These are phyloP conservation scores for Gossypium turneri DNA, from an alignment of 345 rosid species.

Conservation along the genomic window DNA sequence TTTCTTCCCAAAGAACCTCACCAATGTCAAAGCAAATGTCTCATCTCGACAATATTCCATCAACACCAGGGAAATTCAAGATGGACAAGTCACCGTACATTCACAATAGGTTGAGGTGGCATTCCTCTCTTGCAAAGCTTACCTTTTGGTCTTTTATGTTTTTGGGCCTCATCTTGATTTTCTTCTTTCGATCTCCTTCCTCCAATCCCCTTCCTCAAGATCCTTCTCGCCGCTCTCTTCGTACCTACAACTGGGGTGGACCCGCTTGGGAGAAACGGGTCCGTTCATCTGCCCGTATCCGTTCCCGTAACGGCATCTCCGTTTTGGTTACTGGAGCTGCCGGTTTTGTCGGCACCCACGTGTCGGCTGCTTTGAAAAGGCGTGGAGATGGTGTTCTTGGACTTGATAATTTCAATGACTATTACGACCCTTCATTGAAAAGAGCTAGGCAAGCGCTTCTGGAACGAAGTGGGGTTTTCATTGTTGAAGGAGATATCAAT, in stretches of 20 bases:
- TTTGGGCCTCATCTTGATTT: constrained; percentile 62
- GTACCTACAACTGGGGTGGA: constrained; percentile 77
- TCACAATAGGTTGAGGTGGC: constrained; percentile 59
- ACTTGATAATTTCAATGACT: constrained; percentile 82
- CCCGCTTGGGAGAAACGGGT: constrained; percentile 72
- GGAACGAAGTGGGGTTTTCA: constrained; percentile 66
- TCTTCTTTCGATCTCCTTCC: constrained; percentile 83
- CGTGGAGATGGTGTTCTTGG: constrained; percentile 95
- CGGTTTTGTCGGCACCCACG: constrained; percentile 94
- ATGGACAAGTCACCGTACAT: constrained; percentile 79
- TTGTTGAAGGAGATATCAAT: constrained; percentile 91
- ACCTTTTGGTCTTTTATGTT: constrained; percentile 81
- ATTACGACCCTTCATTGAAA: constrained; percentile 82
- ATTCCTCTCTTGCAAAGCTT: constrained; percentile 67
- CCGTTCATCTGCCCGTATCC: constrained; percentile 61
- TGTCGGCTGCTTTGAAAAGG: constrained; percentile 69
- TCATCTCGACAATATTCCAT: constrained; percentile 80
- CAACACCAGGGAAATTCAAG: constrained; percentile 96
- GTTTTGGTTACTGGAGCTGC: constrained; percentile 95
- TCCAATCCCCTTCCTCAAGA: constrained; percentile 49
- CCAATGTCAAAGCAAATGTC: constrained; percentile 58
- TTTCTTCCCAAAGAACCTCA: not conserved
- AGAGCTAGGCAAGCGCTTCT: constrained; percentile 78
- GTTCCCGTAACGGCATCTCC: constrained; percentile 58
- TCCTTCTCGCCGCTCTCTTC: constrained; percentile 82